Conservation (phyloP, 805 yeast species). For the Candida silvicultrix region DNA sequence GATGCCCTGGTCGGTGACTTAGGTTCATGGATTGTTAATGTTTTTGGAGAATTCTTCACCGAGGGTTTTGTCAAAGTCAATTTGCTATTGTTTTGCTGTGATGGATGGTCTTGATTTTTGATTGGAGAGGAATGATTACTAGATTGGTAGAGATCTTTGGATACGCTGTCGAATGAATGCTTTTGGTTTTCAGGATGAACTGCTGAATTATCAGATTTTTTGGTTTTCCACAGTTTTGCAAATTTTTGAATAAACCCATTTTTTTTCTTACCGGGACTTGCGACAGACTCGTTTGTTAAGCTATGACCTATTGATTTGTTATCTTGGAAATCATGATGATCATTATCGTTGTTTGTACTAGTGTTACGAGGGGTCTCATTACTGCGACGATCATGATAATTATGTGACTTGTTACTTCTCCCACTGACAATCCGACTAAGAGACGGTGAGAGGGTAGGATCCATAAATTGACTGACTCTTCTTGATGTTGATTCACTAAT, state of each 20-base stretch:
- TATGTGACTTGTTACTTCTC: constrained; percentile 17
- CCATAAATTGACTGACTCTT: constrained; percentile 22
- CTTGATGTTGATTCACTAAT: constrained; percentile 21
- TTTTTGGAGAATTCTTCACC: constrained; percentile 12
- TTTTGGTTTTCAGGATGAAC: neutral
- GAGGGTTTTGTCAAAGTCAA: constrained; percentile 13
- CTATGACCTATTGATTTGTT: neutral
- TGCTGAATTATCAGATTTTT: constrained; percentile 10
- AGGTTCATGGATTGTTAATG: constrained; percentile 25
- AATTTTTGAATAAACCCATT: constrained; percentile 26
- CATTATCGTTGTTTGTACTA: too few relatives aligned
- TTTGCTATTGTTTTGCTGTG: constrained; percentile 4
- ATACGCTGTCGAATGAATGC: neutral
- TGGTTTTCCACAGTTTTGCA: constrained; percentile 26
- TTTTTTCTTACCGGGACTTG: constrained; percentile 23
- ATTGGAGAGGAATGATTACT: neutral
- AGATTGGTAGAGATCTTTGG: neutral
- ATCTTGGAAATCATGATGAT: neutral
- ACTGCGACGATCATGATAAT: neutral
- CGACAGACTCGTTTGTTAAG: neutral
- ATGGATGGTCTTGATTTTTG: neutral
- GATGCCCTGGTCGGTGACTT: constrained; percentile 17
- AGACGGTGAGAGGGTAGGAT: constrained; percentile 18
- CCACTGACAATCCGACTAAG: constrained; percentile 21
- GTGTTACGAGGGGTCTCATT: too few relatives aligned